phyloP scores from a whole-genome alignment of 208 protist species.

The Willaertia magna region DNA sequence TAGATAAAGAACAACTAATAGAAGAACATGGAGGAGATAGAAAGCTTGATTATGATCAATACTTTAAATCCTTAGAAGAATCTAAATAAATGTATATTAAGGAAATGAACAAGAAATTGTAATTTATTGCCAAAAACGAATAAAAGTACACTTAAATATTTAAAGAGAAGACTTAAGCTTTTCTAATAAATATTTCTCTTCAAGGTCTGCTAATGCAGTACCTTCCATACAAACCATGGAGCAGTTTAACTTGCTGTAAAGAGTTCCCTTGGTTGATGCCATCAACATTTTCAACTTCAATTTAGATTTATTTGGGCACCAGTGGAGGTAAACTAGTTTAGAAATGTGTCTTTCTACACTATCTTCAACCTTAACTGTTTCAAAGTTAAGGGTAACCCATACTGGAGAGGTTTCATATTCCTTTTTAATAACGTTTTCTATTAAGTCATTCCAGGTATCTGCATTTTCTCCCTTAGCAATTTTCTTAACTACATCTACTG shows the following conservation, averaged over 20 bases:
- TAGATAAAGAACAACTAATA: not conserved
- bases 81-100: too few species aligned
- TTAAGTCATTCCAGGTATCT: not conserved
- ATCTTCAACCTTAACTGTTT: not conserved
- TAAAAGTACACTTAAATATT: too few species aligned
- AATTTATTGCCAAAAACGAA: too few species aligned
- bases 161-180: not conserved
- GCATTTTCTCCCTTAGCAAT: not conserved
- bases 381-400: not conserved
- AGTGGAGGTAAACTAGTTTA: not conserved
- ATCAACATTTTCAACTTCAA: not conserved
- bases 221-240: not conserved
- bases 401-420: not conserved
- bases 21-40: not conserved
- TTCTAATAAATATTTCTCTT: not conserved
- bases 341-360: not conserved
- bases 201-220: not conserved
- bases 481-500: not conserved
- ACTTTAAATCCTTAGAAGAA: too few species aligned
- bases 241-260: not conserved
- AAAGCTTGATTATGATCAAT: not conserved
- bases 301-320: not conserved
- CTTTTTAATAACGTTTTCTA: not conserved
- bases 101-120: too few species aligned
- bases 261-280: not conserved